Percentiles rank a stretch among this genome's conserved stretches.
Evolutionary conservation across 164 flowering plant species (phyloP).

Genomic region (Piper betle): DNA sequence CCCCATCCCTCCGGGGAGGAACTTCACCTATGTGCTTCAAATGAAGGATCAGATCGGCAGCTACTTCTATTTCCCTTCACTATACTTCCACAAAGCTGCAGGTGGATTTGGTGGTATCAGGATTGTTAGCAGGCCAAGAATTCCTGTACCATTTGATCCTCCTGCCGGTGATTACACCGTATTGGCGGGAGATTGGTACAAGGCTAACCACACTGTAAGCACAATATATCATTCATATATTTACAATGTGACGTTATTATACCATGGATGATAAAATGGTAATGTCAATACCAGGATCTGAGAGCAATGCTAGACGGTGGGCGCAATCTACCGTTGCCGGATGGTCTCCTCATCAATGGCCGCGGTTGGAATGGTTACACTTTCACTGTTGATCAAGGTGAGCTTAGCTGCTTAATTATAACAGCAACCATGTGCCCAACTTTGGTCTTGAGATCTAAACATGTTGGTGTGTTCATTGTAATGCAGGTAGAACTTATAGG

Average conservation of each 20-base stretch:
- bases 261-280: neutral
- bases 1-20: slow-evolving; percentile 64
- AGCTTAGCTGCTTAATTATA: neutral
- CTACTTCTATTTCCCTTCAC: slow-evolving; percentile 63
- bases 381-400: slow-evolving; percentile 70
- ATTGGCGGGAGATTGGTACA: slow-evolving; percentile 81
- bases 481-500: slow-evolving; percentile 30
- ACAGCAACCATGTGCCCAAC: neutral
- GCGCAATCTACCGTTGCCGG: slow-evolving; percentile 36
- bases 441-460: neutral
- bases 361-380: slow-evolving; percentile 7
- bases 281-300: slow-evolving; percentile 25
- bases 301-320: slow-evolving; percentile 37
- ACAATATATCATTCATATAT: neutral
- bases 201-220: slow-evolving; percentile 50
- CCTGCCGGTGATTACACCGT: slow-evolving; percentile 56
- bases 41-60: slow-evolving; percentile 81
- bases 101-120: slow-evolving; percentile 73
- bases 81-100: slow-evolving; percentile 54
- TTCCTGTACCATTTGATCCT: slow-evolving; percentile 53
- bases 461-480: neutral
- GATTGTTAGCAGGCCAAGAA: slow-evolving; percentile 35
- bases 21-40: slow-evolving; percentile 64
- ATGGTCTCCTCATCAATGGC: slow-evolving; percentile 59
- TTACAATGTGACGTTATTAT: neutral